A percentile compares a stretch with the other conserved stretches of the same genome.
Conservation (phyloP, 2,329 filamentous ascomycete species). For the Alternaria gaisen region DNA sequence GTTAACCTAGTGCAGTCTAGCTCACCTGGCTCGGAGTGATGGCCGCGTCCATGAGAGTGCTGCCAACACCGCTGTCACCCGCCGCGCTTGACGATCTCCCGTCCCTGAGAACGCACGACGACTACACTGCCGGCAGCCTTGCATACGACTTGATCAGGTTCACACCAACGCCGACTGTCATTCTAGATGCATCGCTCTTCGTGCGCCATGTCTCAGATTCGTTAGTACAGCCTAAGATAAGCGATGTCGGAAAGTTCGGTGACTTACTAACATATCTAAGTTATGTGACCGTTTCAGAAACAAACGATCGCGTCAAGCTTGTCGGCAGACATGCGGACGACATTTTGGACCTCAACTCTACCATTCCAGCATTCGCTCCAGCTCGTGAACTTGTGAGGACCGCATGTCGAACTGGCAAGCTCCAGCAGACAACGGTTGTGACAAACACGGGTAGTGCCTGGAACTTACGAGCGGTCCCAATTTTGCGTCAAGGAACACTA, state of each 20-base stretch:
- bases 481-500: conserved; percentile 52
- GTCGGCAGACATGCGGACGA: conserved; percentile 53
- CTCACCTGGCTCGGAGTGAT: conserved; percentile 19
- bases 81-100: conserved; percentile 25
- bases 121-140: conserved; percentile 17
- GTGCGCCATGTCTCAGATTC: conserved; percentile 55
- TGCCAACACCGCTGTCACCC: conserved; percentile 16
- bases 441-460: conserved; percentile 35
- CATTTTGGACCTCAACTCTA: conserved; percentile 46
- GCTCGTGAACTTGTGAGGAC: conserved; percentile 50
- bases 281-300: conserved; percentile 48
- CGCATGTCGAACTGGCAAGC: conserved; percentile 48
- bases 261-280: background rate
- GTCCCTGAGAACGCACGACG: conserved; percentile 16
- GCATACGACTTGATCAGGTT: conserved; percentile 43
- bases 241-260: background rate
- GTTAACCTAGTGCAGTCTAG: conserved; percentile 19
- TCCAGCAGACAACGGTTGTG: conserved; percentile 49
- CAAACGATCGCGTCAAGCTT: conserved; percentile 45
- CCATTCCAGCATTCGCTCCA: conserved; percentile 48
- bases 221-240: background rate
- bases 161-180: conserved; percentile 52
- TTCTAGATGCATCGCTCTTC: conserved; percentile 63
- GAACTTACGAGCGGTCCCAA: conserved; percentile 55
- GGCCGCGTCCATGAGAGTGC: conserved; percentile 19